A percentile compares a stretch with the other conserved stretches of the same genome.
These are phyloP conservation scores for Volvox reticuliferus DNA, from an alignment of 139 green algal species.

Conservation along the genomic window DNA sequence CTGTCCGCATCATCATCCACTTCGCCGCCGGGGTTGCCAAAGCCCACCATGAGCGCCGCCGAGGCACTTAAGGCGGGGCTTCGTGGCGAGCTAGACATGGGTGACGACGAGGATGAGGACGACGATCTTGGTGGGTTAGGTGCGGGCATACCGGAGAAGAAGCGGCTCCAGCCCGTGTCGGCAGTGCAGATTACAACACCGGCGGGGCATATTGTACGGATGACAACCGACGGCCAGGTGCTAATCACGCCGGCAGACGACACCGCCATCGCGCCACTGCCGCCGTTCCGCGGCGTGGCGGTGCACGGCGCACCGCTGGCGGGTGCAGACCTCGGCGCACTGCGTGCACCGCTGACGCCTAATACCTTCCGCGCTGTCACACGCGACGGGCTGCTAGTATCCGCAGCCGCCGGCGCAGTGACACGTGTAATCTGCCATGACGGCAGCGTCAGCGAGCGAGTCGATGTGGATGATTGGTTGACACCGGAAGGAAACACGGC, in stretches of 20 bases:
- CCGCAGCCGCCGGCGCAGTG: constrained; percentile 27
- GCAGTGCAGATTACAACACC: constrained; percentile 48
- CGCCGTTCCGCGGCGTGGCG: constrained; percentile 51
- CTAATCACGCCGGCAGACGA: constrained; percentile 34
- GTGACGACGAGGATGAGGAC: constrained; percentile 23
- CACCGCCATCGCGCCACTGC: not conserved
- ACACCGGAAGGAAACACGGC: constrained; percentile 15
- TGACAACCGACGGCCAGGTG: constrained; percentile 60
- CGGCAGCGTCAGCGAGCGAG: constrained; percentile 54
- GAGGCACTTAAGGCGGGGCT: constrained; percentile 24
- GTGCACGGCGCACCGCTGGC: constrained; percentile 60
- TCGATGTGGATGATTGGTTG: constrained; percentile 46
- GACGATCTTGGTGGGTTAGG: not conserved
- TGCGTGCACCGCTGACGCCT: constrained; percentile 20
- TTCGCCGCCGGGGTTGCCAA: not conserved
- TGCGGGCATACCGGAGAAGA: not conserved
- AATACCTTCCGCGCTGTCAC: constrained; percentile 61
- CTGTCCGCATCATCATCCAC: not conserved
- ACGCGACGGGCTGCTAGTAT: constrained; percentile 52
- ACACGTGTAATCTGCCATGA: constrained; percentile 58
- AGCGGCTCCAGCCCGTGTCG: not conserved
- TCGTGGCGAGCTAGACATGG: constrained; percentile 4
- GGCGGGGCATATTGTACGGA: constrained; percentile 43
- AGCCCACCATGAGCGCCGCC: constrained; percentile 14
- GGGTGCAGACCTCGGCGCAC: constrained; percentile 43